phyloP scores from a whole-genome alignment of 148 eudicot genomes.

The Silene conica region DNA sequence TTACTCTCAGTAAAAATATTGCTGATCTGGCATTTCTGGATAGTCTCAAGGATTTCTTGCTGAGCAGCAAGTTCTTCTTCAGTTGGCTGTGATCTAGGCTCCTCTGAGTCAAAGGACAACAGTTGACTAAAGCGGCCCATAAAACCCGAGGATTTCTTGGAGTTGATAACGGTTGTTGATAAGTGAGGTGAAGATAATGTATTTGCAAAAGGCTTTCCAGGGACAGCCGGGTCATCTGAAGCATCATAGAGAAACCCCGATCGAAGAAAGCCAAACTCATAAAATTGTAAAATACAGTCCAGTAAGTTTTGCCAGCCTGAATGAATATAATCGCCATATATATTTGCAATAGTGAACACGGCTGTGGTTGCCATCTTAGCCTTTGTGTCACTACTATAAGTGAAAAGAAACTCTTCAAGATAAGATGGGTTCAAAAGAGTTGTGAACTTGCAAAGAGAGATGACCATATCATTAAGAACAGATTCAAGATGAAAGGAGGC shows the following conservation, averaged over 20 bases:
- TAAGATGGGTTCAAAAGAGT: constrained; percentile 62
- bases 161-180: constrained; percentile 38
- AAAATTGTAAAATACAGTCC: constrained; percentile 73
- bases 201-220: constrained; percentile 37
- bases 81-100: constrained; percentile 70
- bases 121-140: constrained; percentile 89
- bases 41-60: constrained; percentile 66
- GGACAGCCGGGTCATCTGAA: constrained; percentile 54
- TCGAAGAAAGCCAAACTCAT: constrained; percentile 76
- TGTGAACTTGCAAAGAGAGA: constrained; percentile 86
- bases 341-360: constrained; percentile 76
- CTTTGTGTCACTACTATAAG: constrained; percentile 72
- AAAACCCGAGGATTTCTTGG: constrained; percentile 76
- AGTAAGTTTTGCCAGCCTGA: constrained; percentile 81
- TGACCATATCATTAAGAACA: constrained; percentile 75
- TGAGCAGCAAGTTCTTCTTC: constrained; percentile 81
- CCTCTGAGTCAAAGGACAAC: constrained; percentile 78
- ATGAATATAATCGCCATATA: constrained; percentile 70
- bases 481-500: constrained; percentile 64
- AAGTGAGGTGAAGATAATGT: constrained; percentile 45
- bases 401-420: constrained; percentile 66
- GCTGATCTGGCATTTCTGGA: constrained; percentile 78
- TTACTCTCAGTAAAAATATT: constrained; percentile 82
- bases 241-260: constrained; percentile 71
- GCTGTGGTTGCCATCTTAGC: constrained; percentile 81